These are phyloP conservation scores for Clonostachys sp. DNA, from an alignment of 2,329 filamentous ascomycete species.

Conservation along the genomic window DNA sequence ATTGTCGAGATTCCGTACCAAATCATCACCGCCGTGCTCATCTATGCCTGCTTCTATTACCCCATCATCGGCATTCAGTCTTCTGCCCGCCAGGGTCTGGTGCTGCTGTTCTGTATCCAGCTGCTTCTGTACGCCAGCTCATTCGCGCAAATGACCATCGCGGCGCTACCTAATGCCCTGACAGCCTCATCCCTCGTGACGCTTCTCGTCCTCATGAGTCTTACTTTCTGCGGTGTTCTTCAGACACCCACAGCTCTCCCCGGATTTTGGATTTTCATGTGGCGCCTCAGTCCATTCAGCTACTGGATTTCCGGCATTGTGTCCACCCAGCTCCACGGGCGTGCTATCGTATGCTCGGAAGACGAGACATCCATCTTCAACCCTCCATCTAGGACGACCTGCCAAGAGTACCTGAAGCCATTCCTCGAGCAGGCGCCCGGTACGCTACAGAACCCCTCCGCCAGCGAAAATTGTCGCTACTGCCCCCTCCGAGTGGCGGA, in stretches of 20 bases:
- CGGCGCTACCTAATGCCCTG: conserved; percentile 63
- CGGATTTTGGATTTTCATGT: conserved; percentile 75
- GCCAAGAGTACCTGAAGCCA: conserved; percentile 56
- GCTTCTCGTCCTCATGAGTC: conserved; percentile 51
- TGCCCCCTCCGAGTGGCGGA: conserved; percentile 59
- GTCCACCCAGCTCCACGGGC: conserved; percentile 56
- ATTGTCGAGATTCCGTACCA: conserved; percentile 71
- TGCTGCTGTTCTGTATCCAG: conserved; percentile 59
- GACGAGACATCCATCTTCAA: conserved; percentile 61
- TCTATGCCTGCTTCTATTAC: conserved; percentile 67
- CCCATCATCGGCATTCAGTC: conserved; percentile 45
- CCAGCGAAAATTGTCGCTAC: conserved; percentile 56
- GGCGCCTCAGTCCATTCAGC: conserved; percentile 61
- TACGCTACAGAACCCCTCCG: conserved; percentile 55
- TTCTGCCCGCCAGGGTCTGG: conserved; percentile 55
- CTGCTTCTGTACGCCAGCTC: conserved; percentile 69
- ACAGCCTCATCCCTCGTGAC: conserved; percentile 62
- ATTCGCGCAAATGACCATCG: conserved; percentile 71
- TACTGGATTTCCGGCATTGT: conserved; percentile 67
- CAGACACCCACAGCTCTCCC: conserved; percentile 54
- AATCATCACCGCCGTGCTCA: conserved; percentile 56
- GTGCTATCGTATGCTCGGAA: conserved; percentile 44
- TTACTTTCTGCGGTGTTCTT: conserved; percentile 62
- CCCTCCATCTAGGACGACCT: conserved; percentile 58
- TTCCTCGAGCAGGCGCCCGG: conserved; percentile 49